phyloP scores from a whole-genome alignment of 2,329 filamentous ascomycete species.

The Botrytis fragariae region DNA sequence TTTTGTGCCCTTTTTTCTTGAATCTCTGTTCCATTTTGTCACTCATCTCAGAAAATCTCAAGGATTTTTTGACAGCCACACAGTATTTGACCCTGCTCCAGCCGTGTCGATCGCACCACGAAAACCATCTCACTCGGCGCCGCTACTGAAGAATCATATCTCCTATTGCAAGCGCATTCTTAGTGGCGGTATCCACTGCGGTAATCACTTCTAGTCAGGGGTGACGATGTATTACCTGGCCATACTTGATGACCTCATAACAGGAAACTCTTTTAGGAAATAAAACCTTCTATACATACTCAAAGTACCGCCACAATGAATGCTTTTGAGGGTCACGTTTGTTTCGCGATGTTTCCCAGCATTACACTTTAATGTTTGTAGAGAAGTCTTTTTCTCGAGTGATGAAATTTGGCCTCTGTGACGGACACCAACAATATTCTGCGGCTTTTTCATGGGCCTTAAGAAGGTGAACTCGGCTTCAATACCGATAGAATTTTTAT shows the following conservation, averaged over 20 bases:
- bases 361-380: neutral
- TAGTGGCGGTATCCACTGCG: neutral
- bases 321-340: neutral
- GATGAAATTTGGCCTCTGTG: neutral
- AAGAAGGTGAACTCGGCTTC: neutral
- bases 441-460: neutral
- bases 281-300: neutral
- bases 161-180: neutral
- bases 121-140: neutral
- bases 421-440: neutral
- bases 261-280: neutral
- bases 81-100: neutral
- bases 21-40: neutral
- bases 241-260: neutral
- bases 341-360: no score
- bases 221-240: neutral
- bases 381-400: neutral
- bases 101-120: neutral
- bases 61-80: neutral
- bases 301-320: neutral
- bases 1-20: no score
- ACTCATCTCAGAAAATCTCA: neutral
- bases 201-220: neutral
- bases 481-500: neutral
- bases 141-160: neutral